Percentiles rank a stretch among this genome's conserved stretches.
Evolutionary conservation across 371 early-diverging fungal genomes (phyloP).

Genomic region (Smittium culicis): DNA sequence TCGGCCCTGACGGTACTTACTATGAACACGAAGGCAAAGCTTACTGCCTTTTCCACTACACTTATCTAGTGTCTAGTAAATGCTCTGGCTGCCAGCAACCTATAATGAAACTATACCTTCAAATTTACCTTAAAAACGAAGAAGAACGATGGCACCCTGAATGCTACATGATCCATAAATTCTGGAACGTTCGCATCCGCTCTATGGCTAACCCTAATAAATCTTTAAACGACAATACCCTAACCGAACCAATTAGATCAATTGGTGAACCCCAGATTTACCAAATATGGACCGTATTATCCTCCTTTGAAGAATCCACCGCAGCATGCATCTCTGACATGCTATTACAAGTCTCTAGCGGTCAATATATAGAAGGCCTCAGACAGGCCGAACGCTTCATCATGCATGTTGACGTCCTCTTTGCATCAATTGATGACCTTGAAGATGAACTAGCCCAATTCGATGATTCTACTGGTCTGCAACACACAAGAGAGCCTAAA

Average conservation of each 20-base stretch:
- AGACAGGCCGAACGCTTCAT: conserved; percentile 83
- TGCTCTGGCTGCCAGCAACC: conserved; percentile 88
- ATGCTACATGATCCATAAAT: conserved; percentile 93
- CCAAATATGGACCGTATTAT: conserved; percentile 80
- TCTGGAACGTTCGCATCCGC: conserved; percentile 33
- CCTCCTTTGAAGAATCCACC: conserved; percentile 91
- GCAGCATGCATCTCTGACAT: conserved; percentile 95
- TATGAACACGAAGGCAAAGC: conserved; percentile 76
- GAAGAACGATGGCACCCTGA: conserved; percentile 89
- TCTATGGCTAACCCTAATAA: conserved; percentile 21
- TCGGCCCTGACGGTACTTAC: conserved; percentile 87
- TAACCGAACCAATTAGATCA: neutral
- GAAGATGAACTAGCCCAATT: conserved; percentile 44
- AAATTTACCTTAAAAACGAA: conserved; percentile 45
- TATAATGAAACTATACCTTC: conserved; percentile 84
- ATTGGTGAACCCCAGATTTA: conserved; percentile 71
- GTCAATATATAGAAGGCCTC: conserved; percentile 65
- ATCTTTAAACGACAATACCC: neutral
- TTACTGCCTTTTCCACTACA: conserved; percentile 86
- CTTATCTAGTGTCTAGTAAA: conserved; percentile 60
- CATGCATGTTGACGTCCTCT: conserved; percentile 81
- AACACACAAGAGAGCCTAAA: conserved; percentile 72
- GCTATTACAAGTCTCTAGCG: conserved; percentile 79
- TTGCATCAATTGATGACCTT: conserved; percentile 74
- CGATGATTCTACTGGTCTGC: conserved; percentile 43